Percentiles rank a stretch among this genome's conserved stretches.
phyloP scores from a whole-genome alignment of 805 yeast genomes.

The Teunomyces cretensis region DNA sequence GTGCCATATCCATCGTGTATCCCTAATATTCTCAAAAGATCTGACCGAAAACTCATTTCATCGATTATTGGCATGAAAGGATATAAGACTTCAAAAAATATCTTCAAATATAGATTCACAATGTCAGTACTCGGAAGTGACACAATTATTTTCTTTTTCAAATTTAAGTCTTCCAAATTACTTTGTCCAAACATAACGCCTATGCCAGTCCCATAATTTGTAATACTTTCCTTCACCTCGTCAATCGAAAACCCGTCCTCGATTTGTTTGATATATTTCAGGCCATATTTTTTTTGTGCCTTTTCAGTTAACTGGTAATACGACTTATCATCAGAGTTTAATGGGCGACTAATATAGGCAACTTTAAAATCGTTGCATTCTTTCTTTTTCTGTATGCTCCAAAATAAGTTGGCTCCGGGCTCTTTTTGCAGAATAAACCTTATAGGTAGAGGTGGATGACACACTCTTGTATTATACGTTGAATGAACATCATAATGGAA shows the following conservation, averaged over 20 bases:
- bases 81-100: not conserved
- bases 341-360: constrained; percentile 4
- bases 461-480: not conserved
- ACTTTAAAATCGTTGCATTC: constrained; percentile 4
- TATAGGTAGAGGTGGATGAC: constrained; percentile 11
- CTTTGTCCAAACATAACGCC: constrained; percentile 8
- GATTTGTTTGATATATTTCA: not conserved
- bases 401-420: constrained; percentile 15
- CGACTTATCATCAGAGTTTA: not conserved
- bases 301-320: constrained; percentile 1
- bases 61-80: not conserved
- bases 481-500: constrained; percentile 5
- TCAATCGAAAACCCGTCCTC: constrained; percentile 1
- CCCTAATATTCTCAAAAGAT: constrained; percentile 1
- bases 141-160: not conserved
- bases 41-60: constrained; percentile 1
- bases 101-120: not conserved
- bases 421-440: constrained; percentile 19
- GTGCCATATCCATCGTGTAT: not conserved
- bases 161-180: not conserved
- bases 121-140: not conserved
- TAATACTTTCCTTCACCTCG: constrained; percentile 1
- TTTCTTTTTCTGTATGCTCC: constrained; percentile 13
- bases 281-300: constrained; percentile 4
- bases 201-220: constrained; percentile 10